These are phyloP conservation scores for Amaranthus tricolor DNA, from an alignment of 179 eudicot genomes.

Conservation along the genomic window DNA sequence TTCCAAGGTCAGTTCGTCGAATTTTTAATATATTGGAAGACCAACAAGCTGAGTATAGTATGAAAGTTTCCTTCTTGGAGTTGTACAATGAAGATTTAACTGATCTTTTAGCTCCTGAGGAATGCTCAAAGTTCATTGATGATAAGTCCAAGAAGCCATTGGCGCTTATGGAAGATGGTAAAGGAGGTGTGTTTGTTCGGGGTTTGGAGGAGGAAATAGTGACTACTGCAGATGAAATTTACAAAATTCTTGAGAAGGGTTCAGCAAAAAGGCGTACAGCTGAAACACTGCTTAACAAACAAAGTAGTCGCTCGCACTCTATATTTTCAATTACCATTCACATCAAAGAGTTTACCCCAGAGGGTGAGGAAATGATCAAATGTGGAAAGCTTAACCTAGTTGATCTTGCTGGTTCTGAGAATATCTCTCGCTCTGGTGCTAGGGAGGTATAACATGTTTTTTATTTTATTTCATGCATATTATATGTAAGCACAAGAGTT, in stretches of 20 bases:
- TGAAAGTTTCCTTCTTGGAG: constrained; percentile 93
- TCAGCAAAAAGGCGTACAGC: constrained; percentile 93
- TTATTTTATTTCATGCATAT: not conserved
- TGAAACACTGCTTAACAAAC: constrained; percentile 92
- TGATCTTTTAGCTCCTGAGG: constrained; percentile 93
- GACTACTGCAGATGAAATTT: constrained; percentile 79
- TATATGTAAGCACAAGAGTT: not conserved
- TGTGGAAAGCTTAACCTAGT: constrained; percentile 97
- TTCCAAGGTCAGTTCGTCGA: constrained; percentile 88
- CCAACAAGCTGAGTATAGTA: constrained; percentile 85
- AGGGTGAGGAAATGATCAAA: constrained; percentile 93
- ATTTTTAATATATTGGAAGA: constrained; percentile 84
- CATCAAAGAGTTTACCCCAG: constrained; percentile 87
- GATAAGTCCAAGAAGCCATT: constrained; percentile 92
- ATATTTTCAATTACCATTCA: constrained; percentile 93
- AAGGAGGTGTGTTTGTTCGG: constrained; percentile 88
- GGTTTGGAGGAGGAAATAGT: constrained; percentile 95
- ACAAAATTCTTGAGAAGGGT: constrained; percentile 86
- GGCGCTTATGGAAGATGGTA: constrained; percentile 98
- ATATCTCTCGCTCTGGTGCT: constrained; percentile 92
- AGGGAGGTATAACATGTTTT: constrained; percentile 59
- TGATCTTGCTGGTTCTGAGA: constrained; percentile 99
- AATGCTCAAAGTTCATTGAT: constrained; percentile 54
- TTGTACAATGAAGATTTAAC: constrained; percentile 91
- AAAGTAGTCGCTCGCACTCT: constrained; percentile 98